Conservation (phyloP, 805 yeast genomes). For the Wickerhamomyces bovis region DNA sequence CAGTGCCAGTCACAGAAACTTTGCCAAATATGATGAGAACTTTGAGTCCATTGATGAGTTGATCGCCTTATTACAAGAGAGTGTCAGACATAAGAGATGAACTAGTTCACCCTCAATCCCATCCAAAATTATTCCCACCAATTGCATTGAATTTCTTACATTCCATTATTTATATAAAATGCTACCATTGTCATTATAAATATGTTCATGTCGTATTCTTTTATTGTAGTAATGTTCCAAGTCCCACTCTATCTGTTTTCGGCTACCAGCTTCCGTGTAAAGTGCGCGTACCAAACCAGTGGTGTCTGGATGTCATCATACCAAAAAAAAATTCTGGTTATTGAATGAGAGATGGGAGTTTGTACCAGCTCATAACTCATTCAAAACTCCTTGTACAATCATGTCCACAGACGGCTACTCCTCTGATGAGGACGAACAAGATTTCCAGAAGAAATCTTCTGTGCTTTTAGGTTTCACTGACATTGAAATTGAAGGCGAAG, state of each 20-base stretch:
- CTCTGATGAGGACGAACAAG: conserved; percentile 41
- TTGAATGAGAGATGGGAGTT: background rate
- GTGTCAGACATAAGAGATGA: conserved; percentile 17
- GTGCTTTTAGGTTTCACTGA: conserved; percentile 64
- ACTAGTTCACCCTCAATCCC: background rate
- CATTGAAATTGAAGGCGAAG: conserved; percentile 40
- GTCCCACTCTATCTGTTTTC: too few species aligned
- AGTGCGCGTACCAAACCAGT: background rate
- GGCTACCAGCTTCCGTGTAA: background rate
- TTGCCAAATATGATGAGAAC: conserved; percentile 66
- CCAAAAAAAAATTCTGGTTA: background rate
- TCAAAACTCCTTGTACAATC: background rate
- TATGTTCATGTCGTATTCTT: background rate
- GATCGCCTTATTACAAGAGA: conserved; percentile 35
- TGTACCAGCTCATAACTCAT: background rate
- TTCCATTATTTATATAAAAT: background rate
- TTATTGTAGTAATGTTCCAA: too few species aligned
- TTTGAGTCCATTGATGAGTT: conserved; percentile 74
- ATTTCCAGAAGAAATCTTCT: conserved; percentile 26
- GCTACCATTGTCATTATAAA: background rate
- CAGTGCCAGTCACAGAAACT: conserved; percentile 65
- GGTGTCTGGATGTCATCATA: background rate
- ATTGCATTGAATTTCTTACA: background rate
- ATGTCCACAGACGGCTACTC: conserved; percentile 34
- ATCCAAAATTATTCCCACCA: background rate